Evolutionary conservation across 306 rosid species (phyloP), one percentile per base, ranked within the genome.

Genomic region (Mimosa pudica): DNA sequence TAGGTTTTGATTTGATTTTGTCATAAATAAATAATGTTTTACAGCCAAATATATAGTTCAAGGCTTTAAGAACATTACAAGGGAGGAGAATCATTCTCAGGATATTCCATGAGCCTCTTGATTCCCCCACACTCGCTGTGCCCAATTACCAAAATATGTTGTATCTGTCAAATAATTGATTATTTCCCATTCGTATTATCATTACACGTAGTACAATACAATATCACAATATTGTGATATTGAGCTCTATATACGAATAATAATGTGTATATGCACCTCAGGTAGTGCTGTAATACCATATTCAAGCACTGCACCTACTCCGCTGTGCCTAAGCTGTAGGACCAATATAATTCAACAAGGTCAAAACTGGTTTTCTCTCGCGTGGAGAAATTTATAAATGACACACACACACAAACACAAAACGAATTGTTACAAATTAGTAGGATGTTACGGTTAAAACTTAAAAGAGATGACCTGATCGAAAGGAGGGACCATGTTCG

Each of bases 81-180:
- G 61, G 90, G 86, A 71, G 46, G 41, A 46, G 86, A 71, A 8
- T 48, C 79, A 70, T 91, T 88, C 45, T 88, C 87, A 20, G 92
- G 96, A 80, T 82, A 85, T 24, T 48, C 65, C 97, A 91, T 86
- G 32, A 91, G 97, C 83, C 94, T 89, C 35, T 61, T 0, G 57
- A 91, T 88, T 71, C 97, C 94, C 2, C 94, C 94, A n/a, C 94
- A 91, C 4, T 76, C 51, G 67, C 94, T 88, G n/a, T 91, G 97
- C 63, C 93, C 97, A 64, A 91, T 86, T 5, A 89, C 89, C 80
- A 91, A 35, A 57, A 91, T 89, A 66, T 89, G 85, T 61, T 81
- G 65, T 7, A 91, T 92, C 93, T 91, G 82, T 4, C 7, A 14
- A 70, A n/a, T 69, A 54, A 44, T 62, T 7, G 8, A 7, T 61